Percentiles rank a stretch among this genome's conserved stretches.
Conservation (phyloP, 2,329 filamentous ascomycete genomes). For the Colletotrichum phormii region DNA sequence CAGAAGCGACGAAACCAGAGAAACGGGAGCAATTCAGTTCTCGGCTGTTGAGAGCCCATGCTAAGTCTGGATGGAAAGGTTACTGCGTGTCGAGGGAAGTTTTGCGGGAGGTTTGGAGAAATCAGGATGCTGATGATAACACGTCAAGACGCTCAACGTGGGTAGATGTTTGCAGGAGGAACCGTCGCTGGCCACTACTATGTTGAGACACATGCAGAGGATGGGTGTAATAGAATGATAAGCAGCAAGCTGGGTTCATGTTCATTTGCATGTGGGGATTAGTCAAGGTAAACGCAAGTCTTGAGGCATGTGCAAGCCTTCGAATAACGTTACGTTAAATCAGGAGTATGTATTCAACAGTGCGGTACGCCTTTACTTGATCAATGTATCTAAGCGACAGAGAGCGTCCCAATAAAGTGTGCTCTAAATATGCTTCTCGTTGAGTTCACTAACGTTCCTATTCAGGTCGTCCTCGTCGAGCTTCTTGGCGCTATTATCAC, state of each 20-base stretch:
- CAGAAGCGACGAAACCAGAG: background rate
- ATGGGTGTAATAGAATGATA: no score
- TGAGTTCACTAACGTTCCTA: background rate
- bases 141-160: background rate
- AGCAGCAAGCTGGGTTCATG: no score
- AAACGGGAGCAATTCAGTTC: background rate
- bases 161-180: background rate
- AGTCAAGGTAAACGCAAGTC: no score
- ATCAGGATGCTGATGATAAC: background rate
- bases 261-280: no score
- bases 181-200: conserved; percentile 6
- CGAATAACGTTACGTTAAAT: background rate
- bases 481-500: background rate
- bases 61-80: conserved; percentile 6
- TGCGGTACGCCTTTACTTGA: background rate
- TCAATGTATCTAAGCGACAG: background rate
- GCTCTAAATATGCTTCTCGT: background rate
- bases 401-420: background rate
- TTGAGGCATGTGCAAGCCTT: background rate
- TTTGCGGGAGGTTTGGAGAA: background rate
- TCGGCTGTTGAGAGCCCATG: background rate
- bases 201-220: background rate
- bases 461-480: background rate
- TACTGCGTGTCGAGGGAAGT: background rate
- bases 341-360: background rate